A percentile compares a stretch with the other conserved stretches of the same genome.
phyloP scores from a whole-genome alignment of 139 green algal genomes.

The Desmodesmus armatus region DNA sequence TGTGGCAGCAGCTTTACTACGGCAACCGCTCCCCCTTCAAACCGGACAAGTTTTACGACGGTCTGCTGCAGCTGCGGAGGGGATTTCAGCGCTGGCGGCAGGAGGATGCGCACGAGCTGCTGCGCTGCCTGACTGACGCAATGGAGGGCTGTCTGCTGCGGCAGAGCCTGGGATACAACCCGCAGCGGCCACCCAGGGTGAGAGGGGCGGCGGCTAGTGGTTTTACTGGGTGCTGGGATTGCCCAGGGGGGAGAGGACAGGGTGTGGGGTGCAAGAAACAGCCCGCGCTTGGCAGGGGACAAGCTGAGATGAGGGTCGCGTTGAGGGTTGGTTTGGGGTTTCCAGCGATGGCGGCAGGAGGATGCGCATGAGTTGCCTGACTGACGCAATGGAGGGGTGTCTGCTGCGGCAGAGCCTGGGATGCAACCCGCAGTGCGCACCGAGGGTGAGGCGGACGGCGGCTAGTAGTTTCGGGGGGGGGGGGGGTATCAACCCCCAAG shows the following conservation, averaged over 20 bases:
- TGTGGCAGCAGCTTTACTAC: constrained; percentile 4
- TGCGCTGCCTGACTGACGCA: constrained; percentile 83
- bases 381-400: constrained; percentile 75
- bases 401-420: constrained; percentile 23
- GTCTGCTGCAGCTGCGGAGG: constrained; percentile 70
- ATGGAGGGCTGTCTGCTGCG: constrained; percentile 56
- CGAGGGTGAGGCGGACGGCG: constrained; percentile 53
- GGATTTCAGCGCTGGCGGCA: too few species aligned
- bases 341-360: too few species aligned
- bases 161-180: constrained; percentile 36
- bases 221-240: too few species aligned
- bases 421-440: constrained; percentile 39
- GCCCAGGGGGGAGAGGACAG: too few species aligned
- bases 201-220: too few species aligned
- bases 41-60: constrained; percentile 26
- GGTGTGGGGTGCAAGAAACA: too few species aligned
- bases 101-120: constrained; percentile 90
- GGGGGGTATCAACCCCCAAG: too few species aligned
- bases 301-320: too few species aligned
- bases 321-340: too few species aligned
- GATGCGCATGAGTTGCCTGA: constrained; percentile 87
- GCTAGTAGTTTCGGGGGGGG: too few species aligned
- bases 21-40: background rate
- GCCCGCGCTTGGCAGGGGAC: too few species aligned
- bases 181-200: constrained; percentile 48